A percentile compares a stretch with the other conserved stretches of the same genome.
phyloP scores from a whole-genome alignment of 129 eudicot species.

The Mikania micrantha region DNA sequence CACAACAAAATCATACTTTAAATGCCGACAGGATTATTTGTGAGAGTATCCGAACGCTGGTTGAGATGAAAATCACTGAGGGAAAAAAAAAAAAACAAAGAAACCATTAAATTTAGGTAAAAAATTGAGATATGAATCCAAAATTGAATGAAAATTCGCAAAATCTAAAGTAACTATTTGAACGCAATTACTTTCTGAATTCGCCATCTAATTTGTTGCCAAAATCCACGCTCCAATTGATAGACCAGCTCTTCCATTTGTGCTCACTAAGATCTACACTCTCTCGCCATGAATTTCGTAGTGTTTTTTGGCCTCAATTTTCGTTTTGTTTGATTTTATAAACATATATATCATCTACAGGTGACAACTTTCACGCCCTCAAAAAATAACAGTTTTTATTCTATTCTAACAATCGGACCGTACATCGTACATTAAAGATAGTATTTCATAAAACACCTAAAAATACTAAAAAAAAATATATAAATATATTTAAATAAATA shows the following conservation, averaged over 20 bases:
- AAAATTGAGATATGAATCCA: not conserved
- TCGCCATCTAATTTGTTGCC: conserved; percentile 41
- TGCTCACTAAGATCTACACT: conserved; percentile 29
- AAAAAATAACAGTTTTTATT: no score
- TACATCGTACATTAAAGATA: no score
- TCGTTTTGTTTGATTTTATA: conserved; percentile 9
- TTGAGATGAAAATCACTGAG: conserved; percentile 26
- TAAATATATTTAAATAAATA: no score
- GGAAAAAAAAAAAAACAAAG: not conserved
- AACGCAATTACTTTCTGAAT: conserved; percentile 26
- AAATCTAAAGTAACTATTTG: conserved; percentile 59
- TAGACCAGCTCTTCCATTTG: conserved; percentile 51
- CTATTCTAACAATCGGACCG: no score
- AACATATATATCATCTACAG: conserved; percentile 15
- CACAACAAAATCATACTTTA: conserved; percentile 10
- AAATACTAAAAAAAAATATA: no score
- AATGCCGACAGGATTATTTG: conserved; percentile 16
- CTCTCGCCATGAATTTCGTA: conserved; percentile 10
- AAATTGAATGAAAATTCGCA: conserved; percentile 14
- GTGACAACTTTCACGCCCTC: not conserved
- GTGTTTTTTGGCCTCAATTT: conserved; percentile 5
- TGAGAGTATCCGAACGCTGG: conserved; percentile 13
- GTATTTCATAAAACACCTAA: no score
- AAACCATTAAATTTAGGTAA: conserved; percentile 5
- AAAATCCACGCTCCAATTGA: conserved; percentile 73